phyloP scores from a whole-genome alignment of 2,329 filamentous ascomycete genomes.

The Fusarium piperis region DNA sequence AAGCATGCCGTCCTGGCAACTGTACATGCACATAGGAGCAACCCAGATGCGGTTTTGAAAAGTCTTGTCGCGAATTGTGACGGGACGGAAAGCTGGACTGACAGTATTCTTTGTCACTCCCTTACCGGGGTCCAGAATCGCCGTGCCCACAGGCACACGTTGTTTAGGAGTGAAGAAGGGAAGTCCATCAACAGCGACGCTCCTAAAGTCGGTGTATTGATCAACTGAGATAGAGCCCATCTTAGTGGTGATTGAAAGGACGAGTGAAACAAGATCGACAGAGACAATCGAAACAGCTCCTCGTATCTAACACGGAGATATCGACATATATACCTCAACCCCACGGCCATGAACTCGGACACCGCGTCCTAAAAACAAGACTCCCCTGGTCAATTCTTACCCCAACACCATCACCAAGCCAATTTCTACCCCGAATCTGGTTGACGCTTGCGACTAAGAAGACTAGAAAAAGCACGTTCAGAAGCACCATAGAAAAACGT shows the following conservation, averaged over 20 bases:
- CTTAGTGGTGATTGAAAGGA: not conserved
- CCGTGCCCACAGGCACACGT: not conserved
- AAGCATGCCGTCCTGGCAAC: conserved; percentile 11
- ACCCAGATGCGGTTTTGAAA: conserved; percentile 20
- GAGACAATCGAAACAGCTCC: no score
- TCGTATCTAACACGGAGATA: no score
- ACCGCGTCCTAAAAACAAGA: no score
- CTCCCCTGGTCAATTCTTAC: no score
- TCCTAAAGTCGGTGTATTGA: not conserved
- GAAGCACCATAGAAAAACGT: no score
- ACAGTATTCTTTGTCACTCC: not conserved
- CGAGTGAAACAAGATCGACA: no score
- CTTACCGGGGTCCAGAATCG: not conserved
- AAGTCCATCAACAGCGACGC: not conserved
- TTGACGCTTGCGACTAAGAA: no score
- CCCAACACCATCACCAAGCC: no score
- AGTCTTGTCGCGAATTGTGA: conserved; percentile 10
- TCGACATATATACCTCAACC: no score
- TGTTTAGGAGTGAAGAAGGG: not conserved
- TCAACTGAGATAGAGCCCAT: not conserved
- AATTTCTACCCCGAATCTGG: no score
- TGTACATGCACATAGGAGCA: conserved; percentile 18
- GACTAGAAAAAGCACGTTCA: no score
- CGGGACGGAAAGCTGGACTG: not conserved
- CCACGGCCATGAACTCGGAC: no score